Evolutionary conservation across 1,284 basidiomycete species (phyloP), one percentile per base, ranked within the genome.

Genomic region (Bjerkandera adusta): DNA sequence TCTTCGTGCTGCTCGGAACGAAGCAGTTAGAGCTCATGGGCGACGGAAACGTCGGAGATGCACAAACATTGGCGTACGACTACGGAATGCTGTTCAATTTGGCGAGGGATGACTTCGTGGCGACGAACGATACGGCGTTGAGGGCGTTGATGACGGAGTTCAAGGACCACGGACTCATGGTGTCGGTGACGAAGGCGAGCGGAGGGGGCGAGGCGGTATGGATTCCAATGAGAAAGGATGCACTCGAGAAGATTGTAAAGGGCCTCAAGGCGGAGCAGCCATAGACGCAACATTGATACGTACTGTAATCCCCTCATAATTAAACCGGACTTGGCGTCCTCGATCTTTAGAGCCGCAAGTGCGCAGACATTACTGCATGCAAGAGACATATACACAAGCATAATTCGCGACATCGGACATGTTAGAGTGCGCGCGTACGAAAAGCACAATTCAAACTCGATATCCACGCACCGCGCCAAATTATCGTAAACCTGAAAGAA

Each of bases 91-190:
- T 91, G 20, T 88, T 88, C 63, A 76, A 71, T 45, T 64, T 74
- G 5, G 85, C 86, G 11, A 68, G 85, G 39, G 87, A 90, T 45
- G 76, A 87, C 36, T 94, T 97, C 58, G 80, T 96, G 43, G 92
- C 92, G 5, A 85, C 87, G 37, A 92, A 84, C 61, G 91, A 94
- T 57, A 89, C 86, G 12, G 79, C 92, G 34, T 72, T 95, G 61
- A 76, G 87, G 25, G 81, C 91, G 6, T 70, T 94, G 25, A 68
- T 97, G 41, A 84, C 83, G 20, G 94, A 97, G 67, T 97, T 94
- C 65, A 79, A 79, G 57, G 94, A 97, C 64, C 94, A 97, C 58
- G 82, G 82, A 1, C 64, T 97, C 56, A 81, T 97, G 12, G 71
- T 89, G 13, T 68, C 70, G 13, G 72, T 75, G 15, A 54, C 65